Conservation (phyloP, 2,329 filamentous ascomycete species). For the Hirsutella thompsonii region DNA sequence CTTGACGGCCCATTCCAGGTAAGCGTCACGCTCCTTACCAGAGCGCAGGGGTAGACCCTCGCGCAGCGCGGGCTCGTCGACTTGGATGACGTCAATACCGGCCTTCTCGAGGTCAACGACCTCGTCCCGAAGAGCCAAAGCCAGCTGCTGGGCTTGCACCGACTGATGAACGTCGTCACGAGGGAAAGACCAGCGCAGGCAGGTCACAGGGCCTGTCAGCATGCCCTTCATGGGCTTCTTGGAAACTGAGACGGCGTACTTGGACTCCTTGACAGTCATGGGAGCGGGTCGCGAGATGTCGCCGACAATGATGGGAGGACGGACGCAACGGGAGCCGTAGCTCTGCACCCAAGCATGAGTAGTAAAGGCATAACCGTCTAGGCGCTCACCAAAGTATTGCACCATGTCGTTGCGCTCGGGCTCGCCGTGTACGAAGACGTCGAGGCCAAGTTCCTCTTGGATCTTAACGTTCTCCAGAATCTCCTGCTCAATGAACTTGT, state of each 20-base stretch:
- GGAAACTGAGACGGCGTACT: slow-evolving; percentile 91
- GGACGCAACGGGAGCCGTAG: slow-evolving; percentile 96
- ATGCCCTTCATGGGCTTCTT: slow-evolving; percentile 99
- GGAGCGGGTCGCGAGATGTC: slow-evolving; percentile 93
- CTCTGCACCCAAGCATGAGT: slow-evolving; percentile 98
- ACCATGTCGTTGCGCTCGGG: slow-evolving; percentile 99
- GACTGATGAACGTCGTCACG: slow-evolving; percentile 99
- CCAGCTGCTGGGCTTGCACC: slow-evolving; percentile 96
- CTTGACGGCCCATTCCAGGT: slow-evolving; percentile 95
- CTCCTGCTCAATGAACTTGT: slow-evolving; percentile 99
- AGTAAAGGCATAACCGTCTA: slow-evolving; percentile 96
- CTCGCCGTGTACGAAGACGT: slow-evolving; percentile 97
- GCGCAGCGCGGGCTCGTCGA: slow-evolving; percentile 97
- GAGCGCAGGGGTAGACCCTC: slow-evolving; percentile 95
- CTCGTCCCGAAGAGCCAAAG: slow-evolving; percentile 95
- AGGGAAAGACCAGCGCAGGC: slow-evolving; percentile 98
- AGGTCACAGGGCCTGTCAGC: slow-evolving; percentile 98
- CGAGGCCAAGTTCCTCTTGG: slow-evolving; percentile 94
- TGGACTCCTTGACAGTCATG: slow-evolving; percentile 99
- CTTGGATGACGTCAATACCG: slow-evolving; percentile 95
- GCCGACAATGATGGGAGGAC: slow-evolving; percentile 95
- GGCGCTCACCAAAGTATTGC: slow-evolving; percentile 97
- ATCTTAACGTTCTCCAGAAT: slow-evolving; percentile 90
- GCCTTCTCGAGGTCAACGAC: slow-evolving; percentile 96
- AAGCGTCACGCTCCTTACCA: slow-evolving; percentile 89